phyloP scores from a whole-genome alignment of 1,139 yeast species.

The Hemisphaericaspora xylanilytica region DNA sequence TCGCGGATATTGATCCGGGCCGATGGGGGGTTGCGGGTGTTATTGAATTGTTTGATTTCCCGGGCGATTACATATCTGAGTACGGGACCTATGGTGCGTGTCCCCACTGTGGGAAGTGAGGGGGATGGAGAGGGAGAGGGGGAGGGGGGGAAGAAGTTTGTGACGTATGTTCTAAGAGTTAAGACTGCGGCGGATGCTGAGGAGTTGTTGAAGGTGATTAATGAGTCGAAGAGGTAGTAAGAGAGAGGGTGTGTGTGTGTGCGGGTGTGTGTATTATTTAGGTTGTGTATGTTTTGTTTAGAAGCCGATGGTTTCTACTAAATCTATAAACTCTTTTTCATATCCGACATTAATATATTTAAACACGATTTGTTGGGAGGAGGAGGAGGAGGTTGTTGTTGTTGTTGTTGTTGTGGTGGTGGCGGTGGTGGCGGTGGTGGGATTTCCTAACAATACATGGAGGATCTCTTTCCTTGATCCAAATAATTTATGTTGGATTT shows the following conservation, averaged over 20 bases:
- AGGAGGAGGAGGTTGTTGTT: too few relatives aligned
- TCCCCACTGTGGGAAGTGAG: constrained; percentile 51
- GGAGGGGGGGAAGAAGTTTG: constrained; percentile 34
- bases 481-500: constrained; percentile 51
- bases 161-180: constrained; percentile 68
- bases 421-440: too few relatives aligned
- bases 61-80: constrained; percentile 59
- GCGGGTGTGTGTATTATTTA: too few relatives aligned
- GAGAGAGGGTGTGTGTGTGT: too few relatives aligned
- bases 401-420: too few relatives aligned
- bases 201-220: constrained; percentile 54
- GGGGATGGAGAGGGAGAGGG: too few relatives aligned
- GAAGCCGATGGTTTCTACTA: constrained; percentile 25
- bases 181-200: constrained; percentile 69
- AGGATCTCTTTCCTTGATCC: constrained; percentile 49
- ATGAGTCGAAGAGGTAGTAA: constrained; percentile 30
- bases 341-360: constrained; percentile 47
- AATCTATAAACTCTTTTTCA: constrained; percentile 46
- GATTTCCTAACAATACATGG: constrained; percentile 29
- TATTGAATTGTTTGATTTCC: constrained; percentile 61
- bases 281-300: not conserved
- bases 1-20: constrained; percentile 77
- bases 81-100: constrained; percentile 55
- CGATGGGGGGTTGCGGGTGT: constrained; percentile 82
- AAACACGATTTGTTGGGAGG: constrained; percentile 4